Percentiles rank a stretch among this genome's conserved stretches.
These are phyloP conservation scores for Sextonia rubra DNA, from an alignment of 164 flowering plant species.

Conservation along the genomic window DNA sequence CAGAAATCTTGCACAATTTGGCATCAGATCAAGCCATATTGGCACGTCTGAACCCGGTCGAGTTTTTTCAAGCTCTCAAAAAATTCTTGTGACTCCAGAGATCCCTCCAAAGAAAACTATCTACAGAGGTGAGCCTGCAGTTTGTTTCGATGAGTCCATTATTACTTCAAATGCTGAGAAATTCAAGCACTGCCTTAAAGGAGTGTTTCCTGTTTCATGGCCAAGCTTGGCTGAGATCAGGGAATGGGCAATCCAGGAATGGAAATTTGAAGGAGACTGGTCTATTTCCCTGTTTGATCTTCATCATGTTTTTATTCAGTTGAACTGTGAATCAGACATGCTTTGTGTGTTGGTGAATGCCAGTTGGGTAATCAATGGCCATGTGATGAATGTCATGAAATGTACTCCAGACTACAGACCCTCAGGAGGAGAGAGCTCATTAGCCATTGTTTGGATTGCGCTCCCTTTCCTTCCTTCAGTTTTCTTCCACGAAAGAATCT, in stretches of 20 bases:
- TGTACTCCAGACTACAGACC: background rate
- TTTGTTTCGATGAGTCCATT: background rate
- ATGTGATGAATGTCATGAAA: background rate
- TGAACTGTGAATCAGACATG: background rate
- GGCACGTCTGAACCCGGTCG: too few relatives aligned
- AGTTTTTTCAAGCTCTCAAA: too few relatives aligned
- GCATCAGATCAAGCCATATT: too few relatives aligned
- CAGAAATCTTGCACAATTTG: too few relatives aligned
- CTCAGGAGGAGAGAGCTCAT: background rate
- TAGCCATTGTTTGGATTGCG: background rate
- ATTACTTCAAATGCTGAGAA: background rate
- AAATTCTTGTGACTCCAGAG: too few relatives aligned
- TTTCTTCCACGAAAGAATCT: background rate
- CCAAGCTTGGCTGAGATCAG: conserved; percentile 1
- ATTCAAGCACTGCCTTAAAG: background rate
- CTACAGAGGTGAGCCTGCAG: background rate
- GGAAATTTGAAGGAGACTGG: background rate
- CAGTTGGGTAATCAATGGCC: background rate
- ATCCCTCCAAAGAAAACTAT: background rate
- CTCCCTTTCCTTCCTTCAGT: background rate
- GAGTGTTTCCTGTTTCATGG: background rate
- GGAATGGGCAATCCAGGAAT: background rate
- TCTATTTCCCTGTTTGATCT: background rate
- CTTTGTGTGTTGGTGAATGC: background rate
- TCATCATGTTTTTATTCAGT: background rate